These are phyloP conservation scores for Sugiyamaella sp. DNA, from an alignment of 1,139 yeast species.

Conservation along the genomic window DNA sequence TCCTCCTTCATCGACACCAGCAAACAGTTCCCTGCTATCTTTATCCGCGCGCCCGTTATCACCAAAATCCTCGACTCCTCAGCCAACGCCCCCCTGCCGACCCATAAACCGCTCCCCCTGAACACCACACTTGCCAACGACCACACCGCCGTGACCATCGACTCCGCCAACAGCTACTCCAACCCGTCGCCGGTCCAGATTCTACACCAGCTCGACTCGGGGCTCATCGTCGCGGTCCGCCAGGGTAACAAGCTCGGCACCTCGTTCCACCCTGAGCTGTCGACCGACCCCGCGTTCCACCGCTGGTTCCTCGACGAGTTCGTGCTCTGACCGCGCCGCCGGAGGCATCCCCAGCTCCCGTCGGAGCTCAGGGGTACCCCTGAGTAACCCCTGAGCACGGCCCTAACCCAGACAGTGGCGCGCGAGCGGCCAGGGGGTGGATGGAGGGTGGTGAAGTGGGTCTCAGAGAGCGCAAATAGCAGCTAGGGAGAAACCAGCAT, in stretches of 20 bases:
- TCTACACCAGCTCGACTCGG: conserved; percentile 22
- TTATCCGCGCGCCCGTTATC: conserved; percentile 72
- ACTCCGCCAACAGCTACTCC: conserved; percentile 40
- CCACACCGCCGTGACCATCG: conserved; percentile 37
- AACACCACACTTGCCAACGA: conserved; percentile 39
- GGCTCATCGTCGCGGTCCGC: conserved; percentile 65
- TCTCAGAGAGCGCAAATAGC: too few species aligned
- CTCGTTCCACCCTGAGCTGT: conserved; percentile 80
- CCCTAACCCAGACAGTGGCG: background rate
- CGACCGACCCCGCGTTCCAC: conserved; percentile 64
- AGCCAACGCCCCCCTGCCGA: background rate
- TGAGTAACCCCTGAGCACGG: background rate
- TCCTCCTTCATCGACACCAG: conserved; percentile 24
- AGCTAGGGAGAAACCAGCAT: background rate
- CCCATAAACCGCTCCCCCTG: conserved; percentile 28
- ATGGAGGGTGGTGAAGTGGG: background rate
- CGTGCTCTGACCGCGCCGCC: conserved; percentile 18
- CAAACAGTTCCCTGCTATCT: conserved; percentile 34
- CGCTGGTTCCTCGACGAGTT: conserved; percentile 61
- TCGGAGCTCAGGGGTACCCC: background rate
- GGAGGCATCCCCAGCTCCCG: conserved; percentile 1
- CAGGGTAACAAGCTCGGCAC: conserved; percentile 73
- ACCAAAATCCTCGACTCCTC: conserved; percentile 12
- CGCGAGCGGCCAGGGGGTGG: too few species aligned
- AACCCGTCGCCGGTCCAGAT: conserved; percentile 46